Conservation (phyloP, 2,329 filamentous ascomycete species). For the Sporothrix curviconia region DNA sequence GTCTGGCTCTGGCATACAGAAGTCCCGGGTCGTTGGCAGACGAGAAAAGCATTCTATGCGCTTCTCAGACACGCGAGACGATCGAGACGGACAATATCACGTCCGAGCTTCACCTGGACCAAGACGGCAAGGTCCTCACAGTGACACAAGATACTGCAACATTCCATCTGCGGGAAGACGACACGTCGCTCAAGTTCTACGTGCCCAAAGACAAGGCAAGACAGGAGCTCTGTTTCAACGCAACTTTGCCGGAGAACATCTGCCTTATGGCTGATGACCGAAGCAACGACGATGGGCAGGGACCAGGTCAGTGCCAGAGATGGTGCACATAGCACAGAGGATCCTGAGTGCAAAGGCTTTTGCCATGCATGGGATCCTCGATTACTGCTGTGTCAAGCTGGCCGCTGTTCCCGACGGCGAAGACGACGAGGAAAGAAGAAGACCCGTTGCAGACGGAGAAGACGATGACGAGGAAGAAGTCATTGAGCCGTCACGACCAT, state of each 20-base stretch:
- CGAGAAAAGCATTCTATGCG: conserved; percentile 20
- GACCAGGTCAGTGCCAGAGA: not conserved
- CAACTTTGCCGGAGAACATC: conserved; percentile 24
- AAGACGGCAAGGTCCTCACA: conserved; percentile 21
- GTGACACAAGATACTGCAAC: not conserved
- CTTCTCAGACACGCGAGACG: conserved; percentile 21
- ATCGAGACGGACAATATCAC: conserved; percentile 29
- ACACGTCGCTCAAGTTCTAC: conserved; percentile 25
- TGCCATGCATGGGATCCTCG: not conserved
- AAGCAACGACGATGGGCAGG: not conserved
- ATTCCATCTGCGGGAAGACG: not conserved
- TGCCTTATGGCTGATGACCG: conserved; percentile 32
- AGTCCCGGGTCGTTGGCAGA: conserved; percentile 20
- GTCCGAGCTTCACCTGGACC: conserved; percentile 23
- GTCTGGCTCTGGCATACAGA: conserved; percentile 23
- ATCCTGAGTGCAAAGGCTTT: not conserved
- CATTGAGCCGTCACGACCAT: not conserved
- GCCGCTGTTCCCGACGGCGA: not conserved
- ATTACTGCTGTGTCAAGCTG: not conserved
- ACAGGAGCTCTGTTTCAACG: conserved; percentile 27
- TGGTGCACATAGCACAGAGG: not conserved
- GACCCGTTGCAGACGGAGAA: no score
- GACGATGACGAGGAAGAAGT: not conserved
- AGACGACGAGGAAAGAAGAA: no score
- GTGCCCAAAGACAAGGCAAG: conserved; percentile 25